Conservation (phyloP, 805 yeast species). For the Saturnispora halmiae region DNA sequence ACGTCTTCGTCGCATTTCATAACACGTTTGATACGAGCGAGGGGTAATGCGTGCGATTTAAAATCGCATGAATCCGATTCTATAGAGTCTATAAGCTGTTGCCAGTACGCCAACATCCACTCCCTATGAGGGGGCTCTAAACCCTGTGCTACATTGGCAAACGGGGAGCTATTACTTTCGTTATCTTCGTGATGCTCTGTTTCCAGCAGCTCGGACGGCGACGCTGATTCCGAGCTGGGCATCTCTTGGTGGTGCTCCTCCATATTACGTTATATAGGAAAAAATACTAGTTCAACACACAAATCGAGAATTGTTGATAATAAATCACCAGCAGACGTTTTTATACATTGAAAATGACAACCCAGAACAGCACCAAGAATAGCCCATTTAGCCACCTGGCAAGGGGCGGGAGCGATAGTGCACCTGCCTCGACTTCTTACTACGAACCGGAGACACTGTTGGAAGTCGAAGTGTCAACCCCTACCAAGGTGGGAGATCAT, state of each 20-base stretch:
- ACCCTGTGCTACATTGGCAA: slow-evolving; percentile 86
- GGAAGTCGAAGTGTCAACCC: slow-evolving; percentile 81
- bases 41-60: slow-evolving; percentile 87
- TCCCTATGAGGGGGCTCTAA: slow-evolving; percentile 72
- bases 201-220: no score
- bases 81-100: slow-evolving; percentile 82
- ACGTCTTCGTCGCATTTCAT: slow-evolving; percentile 98
- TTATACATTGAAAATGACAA: no score
- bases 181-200: no score
- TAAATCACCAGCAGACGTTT: no score
- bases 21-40: slow-evolving; percentile 93
- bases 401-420: no score
- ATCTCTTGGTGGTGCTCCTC: no score
- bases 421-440: slow-evolving; percentile 36
- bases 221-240: no score
- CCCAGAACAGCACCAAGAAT: no score
- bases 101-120: slow-evolving; percentile 96
- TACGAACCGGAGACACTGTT: slow-evolving; percentile 92
- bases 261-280: no score
- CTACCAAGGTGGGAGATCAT: slow-evolving; percentile 45
- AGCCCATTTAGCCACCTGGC: no score
- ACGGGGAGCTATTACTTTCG: slow-evolving; percentile 27
- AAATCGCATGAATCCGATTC: slow-evolving; percentile 86
- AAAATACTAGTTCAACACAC: no score
- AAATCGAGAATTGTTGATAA: no score